Base-by-base conservation (phyloP, 1,284 basidiomycete genomes). In the Cyathus pygmaeus region DNA sequence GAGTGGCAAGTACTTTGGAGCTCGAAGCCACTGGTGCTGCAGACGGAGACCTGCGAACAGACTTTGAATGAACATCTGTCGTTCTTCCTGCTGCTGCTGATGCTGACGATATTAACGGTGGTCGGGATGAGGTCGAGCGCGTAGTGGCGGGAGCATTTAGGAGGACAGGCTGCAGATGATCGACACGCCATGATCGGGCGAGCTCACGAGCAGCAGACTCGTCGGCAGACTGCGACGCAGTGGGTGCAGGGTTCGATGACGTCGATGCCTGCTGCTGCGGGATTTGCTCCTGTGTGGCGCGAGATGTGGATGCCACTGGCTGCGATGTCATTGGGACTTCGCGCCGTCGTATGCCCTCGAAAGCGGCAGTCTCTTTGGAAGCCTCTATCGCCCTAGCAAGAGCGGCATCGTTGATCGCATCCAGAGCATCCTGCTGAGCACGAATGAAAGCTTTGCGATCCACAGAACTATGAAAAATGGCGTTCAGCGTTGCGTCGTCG, bases 361-460 rank as follows among this genome's bases (percentile, higher is more conserved):
- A 29, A 3, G 63, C 63, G 5, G 72, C 73, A 1, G 68, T 70
- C 56, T 68, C 60, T 56, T 74, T 57, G 3, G 73, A 75, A 3
- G 67, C 61, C 2, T 63, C 60, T 17, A 75, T 52, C 3, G 71
- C 72, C 30, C 65, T 70, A 27, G 67, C 65, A 42, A 75, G 53
- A 24, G 56, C 56, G 6, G 58, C 63, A 24, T 62, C 61, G 51
- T 74, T 69, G 50, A 66, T 67, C 21, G 67, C 69, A 59, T 72
- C 65, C 21, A 72, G 60, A 30, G 73, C 73, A 23, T 71, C 66
- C 11, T 62, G 54, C 59, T 75, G 73, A 1, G 71, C 70, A 17
- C 65, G 51, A 30, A 75, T 60, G 42, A 70, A 72, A 2, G 68
- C 64, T 11, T 51, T 65, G 58, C 71, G 66, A 62, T 72, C 69